Base-by-base conservation (phyloP, 2,329 filamentous ascomycete species). In the Boeremia exigua region DNA sequence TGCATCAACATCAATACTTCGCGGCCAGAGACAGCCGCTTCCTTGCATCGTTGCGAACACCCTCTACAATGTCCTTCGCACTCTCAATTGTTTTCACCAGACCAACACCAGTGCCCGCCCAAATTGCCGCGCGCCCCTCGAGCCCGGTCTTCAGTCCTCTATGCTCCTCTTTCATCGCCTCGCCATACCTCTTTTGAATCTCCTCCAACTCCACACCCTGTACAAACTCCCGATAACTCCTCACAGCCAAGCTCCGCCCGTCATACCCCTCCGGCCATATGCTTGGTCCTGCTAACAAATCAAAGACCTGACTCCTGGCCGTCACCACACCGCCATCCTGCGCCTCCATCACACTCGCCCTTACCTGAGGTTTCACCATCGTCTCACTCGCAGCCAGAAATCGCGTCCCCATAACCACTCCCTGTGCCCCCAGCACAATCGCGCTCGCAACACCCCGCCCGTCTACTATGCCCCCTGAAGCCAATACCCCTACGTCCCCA, bases 341-440 rank as follows among this genome's bases (percentile, higher is more conserved):
- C 10, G 80, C 78, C 9, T 72, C 65, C 1, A 85, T 30, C 1
- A 85, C 70, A 9, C 78, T 78, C 17, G 79, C 71, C 55, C 73
- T 72, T 49, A 83, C 84, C 0, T 75, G 77, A 3, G 76, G 67
- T 37, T 77, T 73, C 2, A 82, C 73, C 15, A 70, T 68, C 2
- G 80, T 77, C 63, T 85, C 83, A 0, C 71, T 68, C 3, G 76
- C 68, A 1, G 84, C 85, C 0, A 90, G 78, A 58, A 88, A 88
- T 5, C 86, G 79, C 0, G 88, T 90, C 0, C 88, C 88, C 79
- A 90, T 81, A 0, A 81, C 85, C 0, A 81, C 80, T 0, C 84
- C 87, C 4, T 70, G 56, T 0, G 78, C 79, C 0, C 84, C 86
- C 10, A 88, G 70, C 1, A 80, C 77, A 58, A 88, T 60, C 3